Evolutionary conservation across 140 eudicot genomes (phyloP), one percentile per base, ranked within the genome.

Genomic region (Anethum foeniculum): DNA sequence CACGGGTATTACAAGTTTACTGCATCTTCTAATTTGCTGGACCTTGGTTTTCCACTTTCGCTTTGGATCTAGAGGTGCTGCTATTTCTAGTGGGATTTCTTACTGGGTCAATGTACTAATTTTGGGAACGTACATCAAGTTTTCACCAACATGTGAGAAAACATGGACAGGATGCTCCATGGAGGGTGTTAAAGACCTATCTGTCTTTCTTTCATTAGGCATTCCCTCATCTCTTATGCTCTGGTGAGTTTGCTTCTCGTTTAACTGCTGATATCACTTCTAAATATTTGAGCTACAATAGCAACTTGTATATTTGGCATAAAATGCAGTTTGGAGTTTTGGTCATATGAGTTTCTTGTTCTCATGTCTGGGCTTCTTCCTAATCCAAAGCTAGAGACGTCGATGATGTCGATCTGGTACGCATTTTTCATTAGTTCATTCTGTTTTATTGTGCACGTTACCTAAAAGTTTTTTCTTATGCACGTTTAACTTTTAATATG

Each of bases 211-310:
- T 32, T 38, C 68, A 13, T 64, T 90, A 65, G 86, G 84, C 39
- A 82, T 88, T 38, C 91, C 93, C 41, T 84, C 94, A 43, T 87
- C 94, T 54, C 86, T 86, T 34, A 88, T 90, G 94, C 80, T 85
- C 74, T 90, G 94, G 91, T 89, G 14, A 83, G 89, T 87, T 80
- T 67, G 34, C 11, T 71, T 73, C 25, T 12, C 69, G 16, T 11
- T 27, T n/a, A 30, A 71, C 12, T 36, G 28, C 12, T 5, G 3
- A 74, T 27, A 25, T 65, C 38, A 44, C 5, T 21, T 74, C n/a
- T 5, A 4, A 3, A n/a, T 3, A 74, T 39, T 2, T 44, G 56
- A 74, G 27, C 34, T 7, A 44, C 8, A 65, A 11, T 13, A 1
- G 7, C 21, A 74, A 19, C 8, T n/a, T 7, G 0, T 69, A 75